A percentile compares a stretch with the other conserved stretches of the same genome.
These are phyloP conservation scores for Fomitopsis pulvina DNA, from an alignment of 768 basidiomycete genomes.

Conservation along the genomic window DNA sequence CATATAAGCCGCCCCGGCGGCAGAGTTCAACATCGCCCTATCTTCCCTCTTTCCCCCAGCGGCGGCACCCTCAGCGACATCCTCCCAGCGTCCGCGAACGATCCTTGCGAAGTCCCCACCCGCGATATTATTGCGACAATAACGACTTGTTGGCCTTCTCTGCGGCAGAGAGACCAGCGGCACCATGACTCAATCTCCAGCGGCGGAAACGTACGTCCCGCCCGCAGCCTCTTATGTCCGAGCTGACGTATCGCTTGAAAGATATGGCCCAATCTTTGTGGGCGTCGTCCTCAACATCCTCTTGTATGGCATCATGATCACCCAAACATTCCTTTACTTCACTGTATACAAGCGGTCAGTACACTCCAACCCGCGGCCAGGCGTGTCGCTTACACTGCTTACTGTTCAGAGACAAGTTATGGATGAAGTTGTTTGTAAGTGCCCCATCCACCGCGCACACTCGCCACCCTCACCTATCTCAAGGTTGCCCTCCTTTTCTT, in stretches of 20 bases:
- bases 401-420: slow-evolving; percentile 32
- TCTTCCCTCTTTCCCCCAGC: background rate
- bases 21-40: background rate
- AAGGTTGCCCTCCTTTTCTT: slow-evolving; percentile 40
- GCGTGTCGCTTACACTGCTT: background rate
- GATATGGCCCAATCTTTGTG: slow-evolving; percentile 44
- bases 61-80: background rate
- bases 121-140: background rate
- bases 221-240: no score
- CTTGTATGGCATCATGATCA: slow-evolving; percentile 44
- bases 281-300: slow-evolving; percentile 41
- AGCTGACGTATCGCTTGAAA: no score
- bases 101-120: background rate
- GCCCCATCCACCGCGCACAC: background rate
- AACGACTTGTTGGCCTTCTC: background rate
- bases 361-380: background rate
- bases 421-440: slow-evolving; percentile 42
- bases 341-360: slow-evolving; percentile 33
- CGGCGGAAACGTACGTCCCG: slow-evolving; percentile 1
- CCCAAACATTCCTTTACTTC: slow-evolving; percentile 42
- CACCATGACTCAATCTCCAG: background rate
- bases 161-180: background rate
- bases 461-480: background rate
- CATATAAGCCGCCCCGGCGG: background rate
- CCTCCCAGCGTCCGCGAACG: background rate